Percentiles rank a stretch among this genome's conserved stretches.
phyloP scores from a whole-genome alignment of 129 eudicot genomes.

The Flaveria brownii region DNA sequence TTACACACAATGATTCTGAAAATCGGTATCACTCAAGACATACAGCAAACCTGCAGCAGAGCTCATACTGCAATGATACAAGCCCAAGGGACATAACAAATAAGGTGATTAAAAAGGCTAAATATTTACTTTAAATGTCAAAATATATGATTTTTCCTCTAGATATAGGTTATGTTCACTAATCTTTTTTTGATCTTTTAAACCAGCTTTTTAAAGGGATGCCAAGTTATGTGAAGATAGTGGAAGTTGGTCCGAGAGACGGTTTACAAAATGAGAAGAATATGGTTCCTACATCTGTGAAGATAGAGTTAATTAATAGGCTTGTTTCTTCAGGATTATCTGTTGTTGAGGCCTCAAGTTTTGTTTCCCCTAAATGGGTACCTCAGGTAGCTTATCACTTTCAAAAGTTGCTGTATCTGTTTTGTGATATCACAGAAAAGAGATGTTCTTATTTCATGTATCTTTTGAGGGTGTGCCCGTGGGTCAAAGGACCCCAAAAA shows the following conservation, averaged over 20 bases:
- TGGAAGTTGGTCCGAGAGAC: constrained; percentile 99
- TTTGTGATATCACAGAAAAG: no score
- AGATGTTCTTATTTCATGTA: background rate
- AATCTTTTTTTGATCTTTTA: constrained; percentile 15
- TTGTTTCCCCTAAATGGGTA: constrained; percentile 99
- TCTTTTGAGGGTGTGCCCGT: background rate
- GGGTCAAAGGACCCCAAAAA: constrained; percentile 1
- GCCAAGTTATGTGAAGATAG: constrained; percentile 90
- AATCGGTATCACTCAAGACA: constrained; percentile 32
- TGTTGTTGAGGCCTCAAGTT: constrained; percentile 96
- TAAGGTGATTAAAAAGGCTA: constrained; percentile 46
- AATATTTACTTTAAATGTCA: background rate
- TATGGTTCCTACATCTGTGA: constrained; percentile 70
- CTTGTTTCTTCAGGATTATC: constrained; percentile 77
- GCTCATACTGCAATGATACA: constrained; percentile 47
- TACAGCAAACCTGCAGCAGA: constrained; percentile 37
- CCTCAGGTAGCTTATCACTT: constrained; percentile 70
- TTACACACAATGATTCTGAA: constrained; percentile 39
- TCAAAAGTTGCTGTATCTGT: background rate
- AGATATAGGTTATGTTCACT: background rate
- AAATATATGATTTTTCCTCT: background rate
- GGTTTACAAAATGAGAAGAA: constrained; percentile 90
- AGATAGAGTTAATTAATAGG: constrained; percentile 73
- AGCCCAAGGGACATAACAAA: constrained; percentile 41
- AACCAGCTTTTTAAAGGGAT: constrained; percentile 57